Evolutionary conservation across 2,329 filamentous ascomycete genomes (phyloP), one percentile per base, ranked within the genome.

Genomic region (Cercospora zeae-maydis): DNA sequence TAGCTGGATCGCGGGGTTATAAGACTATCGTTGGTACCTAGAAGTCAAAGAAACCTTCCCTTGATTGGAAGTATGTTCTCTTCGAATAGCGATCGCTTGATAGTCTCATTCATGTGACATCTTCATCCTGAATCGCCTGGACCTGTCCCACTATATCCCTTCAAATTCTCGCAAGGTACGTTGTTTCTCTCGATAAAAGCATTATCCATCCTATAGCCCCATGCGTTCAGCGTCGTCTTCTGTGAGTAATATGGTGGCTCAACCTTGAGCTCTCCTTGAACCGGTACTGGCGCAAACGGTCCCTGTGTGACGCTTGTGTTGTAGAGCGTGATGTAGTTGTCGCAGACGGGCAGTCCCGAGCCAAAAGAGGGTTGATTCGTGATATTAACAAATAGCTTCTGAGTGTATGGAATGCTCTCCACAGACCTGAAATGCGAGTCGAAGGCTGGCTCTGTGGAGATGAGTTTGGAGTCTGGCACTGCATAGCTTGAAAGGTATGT

Each of bases 341-440:
- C 62, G 42, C 64, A 66, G 13, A 62, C 51, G 1, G 36, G 49
- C 11, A 53, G 33, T 0, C 51, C 51, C 2, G 54, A 49, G 55
- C 53, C 59, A 7, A 66, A 66, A 9, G 53, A 33, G 3, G 64
- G 64, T 36, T 66, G 64, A 45, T 66, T 64, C 4, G 62, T 66
- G 34, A 66, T 59, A 39, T 66, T 66, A 27, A 62, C 34, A 16
- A 64, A 61, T 42, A 64, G 39, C 33, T 57, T 49, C 13, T 64
- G 63, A 7, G 30, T 56, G 39, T 55, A 64, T 13, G 55, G 54
- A 21, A 58, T 55, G 14, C 49, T 64, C 6, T 24, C 42, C 7
- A 45, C 59, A 10, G 59, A 47, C 13, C 36, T 47, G 33, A 62
- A 62, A 13, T 34, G 36, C 9, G 47, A 37, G n/a, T 62, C 55